Evolutionary conservation across 208 protist genomes (phyloP).

Genomic region (Angomonas desouzai): DNA sequence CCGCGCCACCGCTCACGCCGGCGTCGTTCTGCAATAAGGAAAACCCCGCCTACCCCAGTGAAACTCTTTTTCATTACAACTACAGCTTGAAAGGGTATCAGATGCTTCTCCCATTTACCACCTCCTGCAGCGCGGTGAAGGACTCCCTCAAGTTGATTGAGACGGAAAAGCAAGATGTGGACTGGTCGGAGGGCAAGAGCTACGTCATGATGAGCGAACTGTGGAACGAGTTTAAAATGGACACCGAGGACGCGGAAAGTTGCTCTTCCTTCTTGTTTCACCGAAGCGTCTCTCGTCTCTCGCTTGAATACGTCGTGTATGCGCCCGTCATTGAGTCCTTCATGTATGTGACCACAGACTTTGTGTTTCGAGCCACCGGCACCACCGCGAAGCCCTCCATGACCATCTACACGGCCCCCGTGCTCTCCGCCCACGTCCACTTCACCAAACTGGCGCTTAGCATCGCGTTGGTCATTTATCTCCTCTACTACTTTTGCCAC

Average conservation of each 20-base stretch:
- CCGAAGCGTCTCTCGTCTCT: constrained; percentile 15
- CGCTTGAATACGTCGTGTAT: constrained; percentile 24
- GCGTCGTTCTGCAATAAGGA: constrained; percentile 10
- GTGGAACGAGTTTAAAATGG: constrained; percentile 27
- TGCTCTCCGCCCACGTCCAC: constrained; percentile 13
- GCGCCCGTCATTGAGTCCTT: constrained; percentile 18
- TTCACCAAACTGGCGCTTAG: constrained; percentile 22
- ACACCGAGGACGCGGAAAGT: constrained; percentile 13
- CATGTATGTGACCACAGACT: constrained; percentile 15
- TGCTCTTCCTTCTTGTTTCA: constrained; percentile 28
- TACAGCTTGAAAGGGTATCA: constrained; percentile 21
- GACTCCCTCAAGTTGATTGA: constrained; percentile 18
- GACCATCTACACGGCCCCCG: constrained; percentile 12
- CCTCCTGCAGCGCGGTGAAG: constrained; percentile 22
- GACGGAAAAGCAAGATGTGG: constrained; percentile 23
- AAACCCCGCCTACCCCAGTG: background rate
- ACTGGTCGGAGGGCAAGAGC: constrained; percentile 20
- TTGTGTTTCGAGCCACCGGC: constrained; percentile 18
- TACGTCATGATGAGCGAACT: constrained; percentile 23
- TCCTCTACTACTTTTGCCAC: constrained; percentile 17
- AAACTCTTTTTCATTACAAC: constrained; percentile 19
- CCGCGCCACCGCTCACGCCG: constrained; percentile 21
- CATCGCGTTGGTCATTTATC: constrained; percentile 20
- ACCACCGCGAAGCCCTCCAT: constrained; percentile 16
- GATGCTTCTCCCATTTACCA: constrained; percentile 26